Conservation (phyloP, 257 asterid species). For the Verbena officinalis region DNA sequence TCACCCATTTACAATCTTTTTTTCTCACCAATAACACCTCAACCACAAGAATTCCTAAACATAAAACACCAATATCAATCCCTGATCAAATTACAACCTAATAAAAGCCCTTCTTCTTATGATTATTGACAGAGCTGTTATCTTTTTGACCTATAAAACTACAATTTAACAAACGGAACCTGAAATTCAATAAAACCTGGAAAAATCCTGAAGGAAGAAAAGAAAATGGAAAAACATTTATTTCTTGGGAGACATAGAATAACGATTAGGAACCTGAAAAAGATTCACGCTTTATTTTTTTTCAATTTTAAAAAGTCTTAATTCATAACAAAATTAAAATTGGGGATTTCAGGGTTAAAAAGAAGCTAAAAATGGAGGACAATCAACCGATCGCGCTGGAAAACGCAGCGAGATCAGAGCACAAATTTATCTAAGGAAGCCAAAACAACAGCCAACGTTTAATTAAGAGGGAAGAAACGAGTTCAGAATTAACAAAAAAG, state of each 20-base stretch:
- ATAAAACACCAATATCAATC: constrained; percentile 27
- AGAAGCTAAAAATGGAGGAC: constrained; percentile 18
- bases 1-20: constrained; percentile 58
- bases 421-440: constrained; percentile 30
- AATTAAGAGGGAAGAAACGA: constrained; percentile 14
- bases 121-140: constrained; percentile 19
- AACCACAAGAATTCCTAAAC: constrained; percentile 33
- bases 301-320: neutral
- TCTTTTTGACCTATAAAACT: constrained; percentile 29
- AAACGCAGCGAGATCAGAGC: constrained; percentile 63
- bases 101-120: constrained; percentile 8
- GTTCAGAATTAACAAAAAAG: constrained; percentile 14
- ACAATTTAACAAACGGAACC: constrained; percentile 24
- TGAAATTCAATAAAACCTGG: constrained; percentile 31
- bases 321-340: constrained; percentile 13
- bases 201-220: constrained; percentile 24
- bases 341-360: constrained; percentile 16
- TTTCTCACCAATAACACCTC: constrained; percentile 23
- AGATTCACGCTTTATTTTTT: constrained; percentile 13
- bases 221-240: constrained; percentile 20
- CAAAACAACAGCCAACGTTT: constrained; percentile 25
- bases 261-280: constrained; percentile 9
- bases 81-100: constrained; percentile 21
- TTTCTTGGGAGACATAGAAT: constrained; percentile 15
- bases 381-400: constrained; percentile 64